phyloP scores from a whole-genome alignment of 1,139 yeast species.

The Protomyces inundatus region DNA sequence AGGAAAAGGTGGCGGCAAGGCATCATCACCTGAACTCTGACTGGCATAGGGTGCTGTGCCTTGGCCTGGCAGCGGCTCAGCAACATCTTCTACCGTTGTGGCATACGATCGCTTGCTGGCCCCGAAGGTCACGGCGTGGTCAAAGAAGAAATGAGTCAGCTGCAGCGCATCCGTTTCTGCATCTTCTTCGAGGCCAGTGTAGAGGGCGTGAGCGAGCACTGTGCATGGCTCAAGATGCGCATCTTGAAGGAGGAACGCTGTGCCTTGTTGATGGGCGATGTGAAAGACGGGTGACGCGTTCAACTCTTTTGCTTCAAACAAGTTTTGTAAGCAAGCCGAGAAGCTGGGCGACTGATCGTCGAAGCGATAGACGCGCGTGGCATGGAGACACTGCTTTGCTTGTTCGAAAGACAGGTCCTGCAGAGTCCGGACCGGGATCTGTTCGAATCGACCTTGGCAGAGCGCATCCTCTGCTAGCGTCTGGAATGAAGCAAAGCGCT shows the following conservation, averaged over 20 bases:
- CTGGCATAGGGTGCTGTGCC: too few relatives aligned
- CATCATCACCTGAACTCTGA: too few relatives aligned
- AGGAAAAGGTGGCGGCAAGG: too few relatives aligned
- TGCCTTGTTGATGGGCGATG: not conserved
- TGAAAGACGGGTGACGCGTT: not conserved
- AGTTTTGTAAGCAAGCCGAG: not conserved
- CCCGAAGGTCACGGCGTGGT: not conserved
- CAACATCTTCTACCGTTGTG: not conserved
- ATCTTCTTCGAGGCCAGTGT: not conserved
- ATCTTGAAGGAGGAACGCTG: constrained; percentile 3
- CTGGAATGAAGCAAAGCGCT: not conserved
- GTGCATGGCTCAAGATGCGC: constrained; percentile 2
- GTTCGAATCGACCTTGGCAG: constrained; percentile 5
- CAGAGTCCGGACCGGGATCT: not conserved
- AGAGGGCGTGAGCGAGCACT: not conserved
- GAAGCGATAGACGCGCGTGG: not conserved
- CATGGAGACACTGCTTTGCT: not conserved
- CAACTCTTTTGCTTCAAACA: not conserved
- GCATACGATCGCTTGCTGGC: not conserved
- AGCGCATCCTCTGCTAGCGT: not conserved
- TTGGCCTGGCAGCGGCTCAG: too few relatives aligned
- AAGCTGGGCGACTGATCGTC: not conserved
- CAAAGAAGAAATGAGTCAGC: constrained; percentile 5
- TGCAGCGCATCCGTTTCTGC: not conserved
- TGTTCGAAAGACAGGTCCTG: not conserved